Percentiles rank a stretch among this genome's conserved stretches.
These are phyloP conservation scores for Cercospora nicotianae DNA, from an alignment of 2,329 filamentous ascomycete species.

Conservation along the genomic window DNA sequence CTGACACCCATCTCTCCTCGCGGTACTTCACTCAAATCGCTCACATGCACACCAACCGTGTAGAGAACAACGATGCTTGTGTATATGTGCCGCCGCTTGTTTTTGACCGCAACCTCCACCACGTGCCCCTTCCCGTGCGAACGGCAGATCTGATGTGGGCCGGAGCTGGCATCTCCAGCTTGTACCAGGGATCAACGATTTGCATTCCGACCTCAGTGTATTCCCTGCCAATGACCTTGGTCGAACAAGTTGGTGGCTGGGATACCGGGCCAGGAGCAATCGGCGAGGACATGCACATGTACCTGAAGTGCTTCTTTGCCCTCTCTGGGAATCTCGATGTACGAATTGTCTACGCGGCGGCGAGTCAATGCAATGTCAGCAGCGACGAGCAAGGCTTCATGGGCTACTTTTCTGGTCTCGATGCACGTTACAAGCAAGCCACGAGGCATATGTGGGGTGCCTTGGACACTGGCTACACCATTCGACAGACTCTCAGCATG, in stretches of 20 bases:
- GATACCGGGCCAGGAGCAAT: conserved; percentile 70
- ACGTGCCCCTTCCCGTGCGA: conserved; percentile 66
- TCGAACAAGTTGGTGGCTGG: conserved; percentile 71
- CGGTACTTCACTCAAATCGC: conserved; percentile 68
- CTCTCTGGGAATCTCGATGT: conserved; percentile 68
- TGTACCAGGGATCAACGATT: conserved; percentile 63
- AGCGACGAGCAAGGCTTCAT: conserved; percentile 57
- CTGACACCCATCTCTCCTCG: conserved; percentile 68
- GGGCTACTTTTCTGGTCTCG: conserved; percentile 59
- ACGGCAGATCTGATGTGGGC: conserved; percentile 73
- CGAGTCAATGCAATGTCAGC: conserved; percentile 71
- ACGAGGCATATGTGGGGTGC: conserved; percentile 75
- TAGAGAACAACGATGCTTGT: conserved; percentile 61
- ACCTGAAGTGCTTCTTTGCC: conserved; percentile 74
- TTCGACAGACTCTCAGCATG: conserved; percentile 43
- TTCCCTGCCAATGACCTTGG: conserved; percentile 65
- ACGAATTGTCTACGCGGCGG: conserved; percentile 64
- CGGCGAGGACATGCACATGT: conserved; percentile 76
- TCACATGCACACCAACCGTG: conserved; percentile 61
- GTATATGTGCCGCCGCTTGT: conserved; percentile 70
- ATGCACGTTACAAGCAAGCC: conserved; percentile 69
- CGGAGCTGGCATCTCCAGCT: conserved; percentile 67
- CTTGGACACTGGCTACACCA: conserved; percentile 66
- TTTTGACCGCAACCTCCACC: conserved; percentile 71
- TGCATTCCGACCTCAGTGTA: conserved; percentile 74